Base-by-base conservation (phyloP, 768 basidiomycete genomes). In the Agaricus sinodeliciosus region DNA sequence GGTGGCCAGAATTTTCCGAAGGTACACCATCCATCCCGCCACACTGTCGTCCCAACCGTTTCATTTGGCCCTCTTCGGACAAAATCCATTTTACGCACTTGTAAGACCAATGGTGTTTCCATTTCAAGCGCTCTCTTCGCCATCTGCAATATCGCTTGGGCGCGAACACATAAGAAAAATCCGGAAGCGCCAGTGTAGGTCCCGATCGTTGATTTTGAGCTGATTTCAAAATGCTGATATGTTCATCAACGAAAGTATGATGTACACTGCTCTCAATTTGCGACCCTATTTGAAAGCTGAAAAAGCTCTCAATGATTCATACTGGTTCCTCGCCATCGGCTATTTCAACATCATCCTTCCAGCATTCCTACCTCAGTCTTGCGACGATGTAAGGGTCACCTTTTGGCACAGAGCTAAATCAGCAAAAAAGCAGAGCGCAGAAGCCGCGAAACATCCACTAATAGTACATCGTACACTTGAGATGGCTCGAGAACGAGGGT, bases 261-360 rank as follows among this genome's bases (percentile, higher is more conserved):
- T 93, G 79, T 94, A 94, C 65, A 87, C 88, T 7, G 89, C 91
- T 11, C 71, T 91, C 45, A 93, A 92, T 66, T 69, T 91, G 36
- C 79, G 90, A 3, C 81, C 85, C 4, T 76, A 79, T 62, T 68
- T 82, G 37, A 59, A 69, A 37, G 68, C 69, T 25, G 68, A 71
- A 50, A 72, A 70, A 47, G 61, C 72, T 2, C 61, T 72, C 16
- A 70, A 76, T 57, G 75, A 78, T 55, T 90, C 87, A 9, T 88
- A 87, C 69, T 90, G 86, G 83, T 88, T 84, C 71, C 74, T 90
- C 31, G 80, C 85, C n/a, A 80, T 89, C 51, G 82, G 85, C 3
- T 89, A 87, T 68, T 88, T 86, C 74, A 91, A 90, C 66, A 75
- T 94, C 58, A 69, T 90, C 51, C 80, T 94, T 7, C 89, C 90